phyloP scores from a whole-genome alignment of 495 filamentous ascomycete genomes.

The Peziza echinospora region DNA sequence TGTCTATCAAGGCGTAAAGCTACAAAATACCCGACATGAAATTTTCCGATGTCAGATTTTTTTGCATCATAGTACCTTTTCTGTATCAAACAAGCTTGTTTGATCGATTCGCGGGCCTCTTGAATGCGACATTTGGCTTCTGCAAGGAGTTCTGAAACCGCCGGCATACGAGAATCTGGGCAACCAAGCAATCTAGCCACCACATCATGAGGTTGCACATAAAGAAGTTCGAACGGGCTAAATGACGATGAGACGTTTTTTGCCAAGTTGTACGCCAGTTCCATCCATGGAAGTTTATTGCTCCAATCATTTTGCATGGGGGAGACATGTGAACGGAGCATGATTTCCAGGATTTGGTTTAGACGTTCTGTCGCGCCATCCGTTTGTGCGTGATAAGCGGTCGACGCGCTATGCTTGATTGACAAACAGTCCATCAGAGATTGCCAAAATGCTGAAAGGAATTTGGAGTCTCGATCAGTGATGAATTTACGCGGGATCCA shows the following conservation, averaged over 20 bases:
- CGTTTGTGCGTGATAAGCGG: neutral
- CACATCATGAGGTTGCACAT: neutral
- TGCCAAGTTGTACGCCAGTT: neutral
- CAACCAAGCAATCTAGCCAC: neutral
- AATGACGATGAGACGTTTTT: neutral
- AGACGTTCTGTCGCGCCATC: neutral
- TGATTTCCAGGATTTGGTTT: slow-evolving; percentile 1
- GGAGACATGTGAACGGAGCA: neutral
- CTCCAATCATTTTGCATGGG: neutral
- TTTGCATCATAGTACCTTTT: neutral
- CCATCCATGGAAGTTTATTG: neutral
- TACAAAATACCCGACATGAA: neutral
- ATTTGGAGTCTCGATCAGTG: slow-evolving; percentile 1
- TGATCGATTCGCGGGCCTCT: neutral
- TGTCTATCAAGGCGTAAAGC: neutral
- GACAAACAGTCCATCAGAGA: neutral
- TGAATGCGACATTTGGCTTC: no score
- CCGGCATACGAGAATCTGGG: no score
- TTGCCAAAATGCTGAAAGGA: slow-evolving; percentile 1
- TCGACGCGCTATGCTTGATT: neutral
- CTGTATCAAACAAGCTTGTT: neutral
- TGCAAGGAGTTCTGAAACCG: no score
- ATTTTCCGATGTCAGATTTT: neutral
- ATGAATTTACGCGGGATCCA: neutral
- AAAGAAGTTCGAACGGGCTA: neutral